Conservation (phyloP, 2,329 filamentous ascomycete species). For the Sclerotinia sclerotiorum region DNA sequence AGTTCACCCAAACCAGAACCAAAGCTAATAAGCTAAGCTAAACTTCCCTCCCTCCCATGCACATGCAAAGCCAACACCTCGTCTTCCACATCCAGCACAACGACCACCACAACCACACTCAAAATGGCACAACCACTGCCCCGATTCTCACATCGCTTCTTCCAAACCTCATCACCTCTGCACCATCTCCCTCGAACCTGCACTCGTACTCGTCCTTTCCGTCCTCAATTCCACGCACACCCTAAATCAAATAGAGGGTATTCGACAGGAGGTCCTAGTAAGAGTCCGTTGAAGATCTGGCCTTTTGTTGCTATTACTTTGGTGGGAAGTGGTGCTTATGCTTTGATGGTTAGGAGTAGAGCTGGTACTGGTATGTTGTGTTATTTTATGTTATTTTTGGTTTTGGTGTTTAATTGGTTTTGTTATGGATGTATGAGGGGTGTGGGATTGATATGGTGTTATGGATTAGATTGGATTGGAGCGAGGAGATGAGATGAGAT, state of each 20-base stretch:
- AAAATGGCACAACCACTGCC: conserved; percentile 36
- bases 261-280: conserved; percentile 37
- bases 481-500: not conserved
- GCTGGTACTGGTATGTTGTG: conserved; percentile 38
- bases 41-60: not conserved
- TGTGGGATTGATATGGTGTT: not conserved
- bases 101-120: not conserved
- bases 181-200: conserved; percentile 28
- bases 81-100: not conserved
- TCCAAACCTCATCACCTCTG: conserved; percentile 31
- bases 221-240: conserved; percentile 27
- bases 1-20: not conserved
- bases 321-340: conserved; percentile 50
- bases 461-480: too few relatives aligned
- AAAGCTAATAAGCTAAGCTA: not conserved
- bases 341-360: conserved; percentile 51
- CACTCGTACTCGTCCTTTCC: conserved; percentile 28
- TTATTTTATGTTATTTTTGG: not conserved
- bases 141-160: conserved; percentile 34
- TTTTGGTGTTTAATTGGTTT: not conserved
- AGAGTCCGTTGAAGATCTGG: conserved; percentile 43
- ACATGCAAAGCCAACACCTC: conserved; percentile 9
- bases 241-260: conserved; percentile 30
- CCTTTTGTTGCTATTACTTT: conserved; percentile 46
- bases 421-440: not conserved